Evolutionary conservation across 2,329 filamentous ascomycete species (phyloP), one percentile per base, ranked within the genome.

Genomic region (Fusarium miscanthi): DNA sequence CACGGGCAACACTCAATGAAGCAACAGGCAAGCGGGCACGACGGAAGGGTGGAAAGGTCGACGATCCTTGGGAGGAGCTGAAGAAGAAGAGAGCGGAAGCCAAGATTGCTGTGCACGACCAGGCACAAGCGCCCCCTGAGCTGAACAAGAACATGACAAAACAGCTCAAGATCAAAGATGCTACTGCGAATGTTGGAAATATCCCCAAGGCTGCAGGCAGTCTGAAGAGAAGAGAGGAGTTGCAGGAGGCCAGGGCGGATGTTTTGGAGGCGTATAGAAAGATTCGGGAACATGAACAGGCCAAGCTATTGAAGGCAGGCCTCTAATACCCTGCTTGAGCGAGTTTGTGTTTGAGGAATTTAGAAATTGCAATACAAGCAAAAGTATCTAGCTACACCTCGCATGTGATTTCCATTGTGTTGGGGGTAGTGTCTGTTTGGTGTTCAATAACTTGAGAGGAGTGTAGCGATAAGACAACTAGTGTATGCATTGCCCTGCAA

Each of bases 41-140:
- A 67, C 81, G 82, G 58, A 82, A 82, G 52, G 79, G 83, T 79
- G 51, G 85, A 45, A 86, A 90, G 57, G 88, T 90, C 14, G 90
- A 91, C 48, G 93, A 95, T 80, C 93, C 94, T 2, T 97, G 94
- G 94, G 90, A 88, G 46, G 89, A 89, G 69, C 81, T 97, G 73
- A 91, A 92, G 79, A 87, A 87, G 79, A 90, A 90, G 82, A 85
- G 90, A 63, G 90, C 89, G 31, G 88, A 89, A 74, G 82, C 80
- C 30, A 87, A 84, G 73, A 79, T 84, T 43, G 84, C 85, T 5
- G 78, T 90, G 21, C 84, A 89, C 68, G 88, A 89, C 69, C 85
- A 95, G 33, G 94, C 89, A 6, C 86, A 91, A 76, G 94, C 93
- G 41, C 95, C 95, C 35, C 94, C 95, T 0, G 88, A 89, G 70